phyloP scores from a whole-genome alignment of 148 eudicot species.

The Camellia sinensis region DNA sequence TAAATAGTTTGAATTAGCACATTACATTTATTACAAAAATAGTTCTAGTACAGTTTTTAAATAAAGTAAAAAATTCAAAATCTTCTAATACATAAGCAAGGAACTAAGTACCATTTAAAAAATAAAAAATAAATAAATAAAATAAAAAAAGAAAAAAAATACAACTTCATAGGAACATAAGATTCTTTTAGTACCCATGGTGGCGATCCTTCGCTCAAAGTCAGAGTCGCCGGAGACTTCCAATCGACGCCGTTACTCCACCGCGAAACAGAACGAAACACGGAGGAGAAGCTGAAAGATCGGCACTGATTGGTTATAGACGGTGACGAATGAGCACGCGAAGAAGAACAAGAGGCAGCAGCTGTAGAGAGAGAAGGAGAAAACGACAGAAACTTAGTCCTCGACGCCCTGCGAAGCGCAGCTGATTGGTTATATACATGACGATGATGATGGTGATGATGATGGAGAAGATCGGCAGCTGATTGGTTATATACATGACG shows the following conservation, averaged over 20 bases:
- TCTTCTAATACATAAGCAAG: not conserved
- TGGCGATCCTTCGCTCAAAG: conserved; percentile 41
- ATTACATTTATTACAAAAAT: too few relatives aligned
- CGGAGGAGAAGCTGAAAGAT: conserved; percentile 22
- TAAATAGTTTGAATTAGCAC: not conserved
- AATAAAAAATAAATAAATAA: too few relatives aligned
- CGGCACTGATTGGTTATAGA: conserved; percentile 16
- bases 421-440: conserved; percentile 25
- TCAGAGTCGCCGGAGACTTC: conserved; percentile 41
- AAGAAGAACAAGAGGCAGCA: too few relatives aligned
- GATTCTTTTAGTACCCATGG: conserved; percentile 38
- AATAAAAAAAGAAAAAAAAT: too few relatives aligned
- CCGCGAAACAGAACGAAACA: conserved; percentile 31
- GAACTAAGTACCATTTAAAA: not conserved
- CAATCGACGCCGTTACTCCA: conserved; percentile 52
- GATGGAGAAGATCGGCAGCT: too few relatives aligned
- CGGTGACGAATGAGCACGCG: too few relatives aligned
- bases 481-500: conserved; percentile 23
- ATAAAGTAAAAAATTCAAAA: not conserved
- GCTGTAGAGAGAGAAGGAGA: too few relatives aligned
- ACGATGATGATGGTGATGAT: too few relatives aligned
- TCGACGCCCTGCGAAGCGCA: conserved; percentile 17
- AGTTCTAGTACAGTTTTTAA: too few relatives aligned
- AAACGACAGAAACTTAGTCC: not conserved
- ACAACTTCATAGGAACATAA: too few relatives aligned